Base-by-base conservation (phyloP, 768 basidiomycete species). In the Hericium erinaceus region DNA sequence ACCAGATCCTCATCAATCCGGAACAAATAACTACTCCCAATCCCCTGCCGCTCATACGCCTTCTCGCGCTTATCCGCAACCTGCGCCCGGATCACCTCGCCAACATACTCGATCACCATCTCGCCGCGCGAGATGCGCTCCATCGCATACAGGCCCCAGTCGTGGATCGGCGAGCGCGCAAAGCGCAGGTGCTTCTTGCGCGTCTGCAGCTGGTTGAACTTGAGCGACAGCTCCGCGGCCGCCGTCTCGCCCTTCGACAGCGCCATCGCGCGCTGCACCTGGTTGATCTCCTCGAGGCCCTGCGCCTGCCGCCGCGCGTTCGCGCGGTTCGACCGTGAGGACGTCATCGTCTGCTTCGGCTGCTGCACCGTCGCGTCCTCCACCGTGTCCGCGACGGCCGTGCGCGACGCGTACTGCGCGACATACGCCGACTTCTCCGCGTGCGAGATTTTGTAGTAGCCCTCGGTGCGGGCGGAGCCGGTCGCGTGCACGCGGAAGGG, bases 51-150 rank as follows among this genome's bases (percentile, higher is more conserved):
- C 74, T 98, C 92, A 69, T 99, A 99, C 64, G 85, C 83, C 76
- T 97, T 95, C 77, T 99, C 97, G 52, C 97, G 80, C 70, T 94
- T 92, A 65, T 98, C 97, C 26, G 97, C 97, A 11, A 98, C 92
- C 65, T 90, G 88, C 48, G 93, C 92, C 10, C 97, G 81, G 62
- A 98, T 93, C 61, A 98, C 80, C 78, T 99, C 97, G 18, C 97
- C 97, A 7, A 99, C 97, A 67, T 99, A 99, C 74, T 99, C 97
- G 72, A 98, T 98, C 33, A 99, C 95, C 94, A 99, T 98, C 74
- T 99, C 97, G 4, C 93, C 93, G 39, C 81, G 75, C 6, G 88
- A 83, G 63, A 99, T 98, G 66, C 83, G 82, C 76, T 99, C 97
- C 89, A 97, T 90, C 33, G 97, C 95, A 69, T 98, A 99, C 66